Evolutionary conservation across 257 asterid genomes (phyloP).

Genomic region (Nicotiana otophora): DNA sequence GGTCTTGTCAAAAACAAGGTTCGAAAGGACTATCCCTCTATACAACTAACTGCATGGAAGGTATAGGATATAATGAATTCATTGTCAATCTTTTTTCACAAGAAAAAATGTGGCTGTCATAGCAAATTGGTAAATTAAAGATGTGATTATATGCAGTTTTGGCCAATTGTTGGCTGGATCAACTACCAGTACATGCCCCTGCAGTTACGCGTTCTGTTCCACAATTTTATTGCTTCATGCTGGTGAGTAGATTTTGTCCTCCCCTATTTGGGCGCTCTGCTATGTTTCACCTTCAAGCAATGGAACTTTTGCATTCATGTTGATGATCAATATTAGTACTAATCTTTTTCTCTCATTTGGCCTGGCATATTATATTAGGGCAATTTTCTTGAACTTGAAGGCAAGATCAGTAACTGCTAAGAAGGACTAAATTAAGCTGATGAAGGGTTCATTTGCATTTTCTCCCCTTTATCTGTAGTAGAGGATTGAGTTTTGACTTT

Average conservation of each 20-base stretch:
- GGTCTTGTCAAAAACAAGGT: slow-evolving; percentile 24
- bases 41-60: slow-evolving; percentile 36
- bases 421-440: slow-evolving; percentile 13
- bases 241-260: slow-evolving; percentile 15
- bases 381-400: slow-evolving; percentile 30
- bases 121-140: neutral
- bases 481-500: neutral
- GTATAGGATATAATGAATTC: neutral
- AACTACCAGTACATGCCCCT: slow-evolving; percentile 38
- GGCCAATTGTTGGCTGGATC: slow-evolving; percentile 40
- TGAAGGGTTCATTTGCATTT: neutral
- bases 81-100: neutral
- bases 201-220: slow-evolving; percentile 31
- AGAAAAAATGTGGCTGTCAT: neutral
- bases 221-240: slow-evolving; percentile 31
- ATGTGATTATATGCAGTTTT: slow-evolving; percentile 16
- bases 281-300: neutral
- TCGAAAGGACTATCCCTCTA: slow-evolving; percentile 25
- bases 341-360: neutral
- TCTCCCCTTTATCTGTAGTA: neutral
- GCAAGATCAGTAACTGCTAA: slow-evolving; percentile 26
- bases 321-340: neutral
- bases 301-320: neutral
- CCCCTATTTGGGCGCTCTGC: neutral
- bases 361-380: slow-evolving; percentile 13